Conservation (phyloP, 1,284 basidiomycete species). For the Fomes fomentarius region DNA sequence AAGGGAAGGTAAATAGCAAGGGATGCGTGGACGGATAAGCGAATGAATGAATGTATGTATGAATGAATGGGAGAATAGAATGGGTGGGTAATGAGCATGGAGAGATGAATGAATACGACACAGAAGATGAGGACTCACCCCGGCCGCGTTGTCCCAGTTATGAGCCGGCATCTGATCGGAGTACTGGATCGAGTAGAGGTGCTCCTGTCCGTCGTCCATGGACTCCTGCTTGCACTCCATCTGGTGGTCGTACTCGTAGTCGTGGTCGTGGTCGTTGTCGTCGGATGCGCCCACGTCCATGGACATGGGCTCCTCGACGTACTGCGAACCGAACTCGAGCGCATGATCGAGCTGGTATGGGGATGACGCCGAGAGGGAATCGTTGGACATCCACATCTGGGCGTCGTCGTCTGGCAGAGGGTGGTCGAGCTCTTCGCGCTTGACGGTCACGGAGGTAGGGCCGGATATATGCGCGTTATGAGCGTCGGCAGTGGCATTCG, state of each 20-base stretch:
- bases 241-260: neutral
- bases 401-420: neutral
- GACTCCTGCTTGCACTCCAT: slow-evolving; percentile 5
- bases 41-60: neutral
- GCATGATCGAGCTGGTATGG: neutral
- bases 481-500: neutral
- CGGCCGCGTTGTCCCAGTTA: neutral
- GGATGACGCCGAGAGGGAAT: neutral
- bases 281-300: neutral
- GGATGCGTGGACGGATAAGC: neutral
- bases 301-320: slow-evolving; percentile 3
- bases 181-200: neutral
- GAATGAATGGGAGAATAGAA: neutral
- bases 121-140: neutral
- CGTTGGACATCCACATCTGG: neutral
- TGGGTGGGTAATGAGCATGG: no score
- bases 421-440: neutral
- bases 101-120: no score
- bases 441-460: no score
- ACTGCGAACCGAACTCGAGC: neutral
- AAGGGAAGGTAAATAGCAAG: no score
- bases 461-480: neutral
- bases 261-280: neutral
- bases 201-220: neutral
- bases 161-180: neutral